Evolutionary conservation across 305 asterid genomes (phyloP), one percentile per base, ranked within the genome.

Genomic region (Lippia alba): DNA sequence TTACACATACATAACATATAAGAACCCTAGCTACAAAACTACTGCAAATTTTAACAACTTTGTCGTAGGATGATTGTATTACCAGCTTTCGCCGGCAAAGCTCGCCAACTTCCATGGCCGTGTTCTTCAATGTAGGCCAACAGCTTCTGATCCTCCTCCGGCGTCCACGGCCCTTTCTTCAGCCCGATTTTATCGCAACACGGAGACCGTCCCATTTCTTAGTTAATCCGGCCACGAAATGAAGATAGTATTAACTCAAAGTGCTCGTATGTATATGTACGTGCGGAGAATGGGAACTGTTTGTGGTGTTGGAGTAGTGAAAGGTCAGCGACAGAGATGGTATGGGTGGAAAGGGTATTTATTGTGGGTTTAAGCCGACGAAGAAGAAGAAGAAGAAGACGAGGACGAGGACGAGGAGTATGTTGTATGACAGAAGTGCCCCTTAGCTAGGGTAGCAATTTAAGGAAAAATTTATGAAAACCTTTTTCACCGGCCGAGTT

Each of bases 101-200:
- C 97, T 6, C 96, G 91, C 98, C 98, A 92, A 86, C 98, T 90
- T 14, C 97, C 98, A 60, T 88, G 97, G 46, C 98, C 98, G 17
- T 92, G 94, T 76, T 88, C 92, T 73, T 92, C 91, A 3, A 92
- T 84, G 65, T 88, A 88, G 49, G 96, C 98, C 64, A 92, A 73
- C 60, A 92, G 96, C 18, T 92, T 90, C 75, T 92, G 94, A 57
- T 92, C 98, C 75, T 92, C 98, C 73, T 92, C 98, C 4, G 98
- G 94, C 11, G 96, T 92, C 98, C 98, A 92, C 1, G 98, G 98
- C 14, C 98, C 98, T 75, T 90, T 92, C 79, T 92, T 92, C 62
- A 92, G 55, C 58, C 98, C 98, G 10, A 85, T 72, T 74, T 90
- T 92, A 45, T 90, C 98, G 57, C 97, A 90, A 32, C 98, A 92